A percentile compares a stretch with the other conserved stretches of the same genome.
These are phyloP conservation scores for Beauveria rudraprayagi DNA, from an alignment of 2,329 filamentous ascomycete species.

Conservation along the genomic window DNA sequence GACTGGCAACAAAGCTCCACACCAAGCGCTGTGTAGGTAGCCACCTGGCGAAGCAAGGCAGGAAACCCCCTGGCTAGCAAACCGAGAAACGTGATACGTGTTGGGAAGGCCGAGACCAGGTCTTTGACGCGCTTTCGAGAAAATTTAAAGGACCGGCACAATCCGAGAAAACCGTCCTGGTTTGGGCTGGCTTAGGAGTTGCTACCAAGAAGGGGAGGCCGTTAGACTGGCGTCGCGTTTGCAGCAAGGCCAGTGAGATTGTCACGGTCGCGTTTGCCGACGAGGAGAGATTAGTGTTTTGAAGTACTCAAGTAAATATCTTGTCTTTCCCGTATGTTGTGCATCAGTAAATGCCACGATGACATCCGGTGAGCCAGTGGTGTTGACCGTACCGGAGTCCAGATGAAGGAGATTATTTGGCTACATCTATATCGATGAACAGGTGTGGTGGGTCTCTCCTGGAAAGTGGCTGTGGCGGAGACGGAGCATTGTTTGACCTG, in stretches of 20 bases:
- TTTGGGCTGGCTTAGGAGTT: not conserved
- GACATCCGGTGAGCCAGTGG: not conserved
- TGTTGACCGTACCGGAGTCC: not conserved
- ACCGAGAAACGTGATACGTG: not conserved
- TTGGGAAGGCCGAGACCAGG: not conserved
- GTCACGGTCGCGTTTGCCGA: not conserved
- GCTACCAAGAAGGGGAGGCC: not conserved
- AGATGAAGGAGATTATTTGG: not conserved
- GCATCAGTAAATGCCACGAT: not conserved
- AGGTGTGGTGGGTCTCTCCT: not conserved
- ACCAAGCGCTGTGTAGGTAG: not conserved
- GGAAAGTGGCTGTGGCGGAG: not conserved
- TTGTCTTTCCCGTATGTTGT: not conserved
- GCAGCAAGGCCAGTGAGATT: not conserved
- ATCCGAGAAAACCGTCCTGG: not conserved
- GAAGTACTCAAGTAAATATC: not conserved
- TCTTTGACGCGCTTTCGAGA: not conserved
- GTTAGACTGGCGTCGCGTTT: not conserved
- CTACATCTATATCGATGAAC: not conserved
- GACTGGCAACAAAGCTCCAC: not conserved
- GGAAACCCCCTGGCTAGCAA: not conserved
- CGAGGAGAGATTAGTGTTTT: not conserved
- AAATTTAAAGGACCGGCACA: not conserved
- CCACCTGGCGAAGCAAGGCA: not conserved
- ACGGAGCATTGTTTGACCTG: not conserved